These are phyloP conservation scores for Kandelia obovata DNA, from an alignment of 345 rosid species.

Conservation along the genomic window DNA sequence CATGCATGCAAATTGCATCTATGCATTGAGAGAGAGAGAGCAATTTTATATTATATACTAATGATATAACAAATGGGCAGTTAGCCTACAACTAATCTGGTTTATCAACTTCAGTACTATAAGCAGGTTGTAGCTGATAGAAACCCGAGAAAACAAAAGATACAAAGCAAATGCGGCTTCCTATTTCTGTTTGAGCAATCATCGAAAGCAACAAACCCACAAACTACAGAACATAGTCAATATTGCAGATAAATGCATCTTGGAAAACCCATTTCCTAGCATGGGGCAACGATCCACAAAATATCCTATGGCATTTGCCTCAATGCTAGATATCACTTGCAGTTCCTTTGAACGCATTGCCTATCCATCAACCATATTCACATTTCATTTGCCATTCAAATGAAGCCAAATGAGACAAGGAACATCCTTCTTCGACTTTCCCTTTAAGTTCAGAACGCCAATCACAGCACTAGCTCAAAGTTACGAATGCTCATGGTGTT, in stretches of 20 bases:
- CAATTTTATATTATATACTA: not conserved
- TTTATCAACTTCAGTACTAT: slow-evolving; percentile 3
- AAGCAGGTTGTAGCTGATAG: slow-evolving; percentile 10
- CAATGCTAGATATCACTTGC: not conserved
- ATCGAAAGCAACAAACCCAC: not conserved
- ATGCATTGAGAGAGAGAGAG: not conserved
- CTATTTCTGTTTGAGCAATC: slow-evolving; percentile 3
- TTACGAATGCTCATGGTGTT: slow-evolving; percentile 16
- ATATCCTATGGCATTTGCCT: no score
- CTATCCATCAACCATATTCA: slow-evolving; percentile 15
- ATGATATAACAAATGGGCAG: not conserved
- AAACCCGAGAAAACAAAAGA: slow-evolving; percentile 1
- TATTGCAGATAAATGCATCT: no score
- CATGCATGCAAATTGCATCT: no score
- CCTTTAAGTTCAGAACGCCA: not conserved
- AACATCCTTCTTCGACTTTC: slow-evolving; percentile 6
- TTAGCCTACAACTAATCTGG: slow-evolving; percentile 18
- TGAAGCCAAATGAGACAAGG: not conserved
- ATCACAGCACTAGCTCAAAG: slow-evolving; percentile 14
- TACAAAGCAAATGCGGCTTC: not conserved
- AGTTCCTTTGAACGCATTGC: slow-evolving; percentile 1
- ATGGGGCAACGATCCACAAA: no score
- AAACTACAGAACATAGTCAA: no score
- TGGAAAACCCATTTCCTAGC: no score
- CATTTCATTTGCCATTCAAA: slow-evolving; percentile 7